These are phyloP conservation scores for Climacium dendroides DNA, from an alignment of 225 moss, liverwort and hornwort genomes.

Conservation along the genomic window DNA sequence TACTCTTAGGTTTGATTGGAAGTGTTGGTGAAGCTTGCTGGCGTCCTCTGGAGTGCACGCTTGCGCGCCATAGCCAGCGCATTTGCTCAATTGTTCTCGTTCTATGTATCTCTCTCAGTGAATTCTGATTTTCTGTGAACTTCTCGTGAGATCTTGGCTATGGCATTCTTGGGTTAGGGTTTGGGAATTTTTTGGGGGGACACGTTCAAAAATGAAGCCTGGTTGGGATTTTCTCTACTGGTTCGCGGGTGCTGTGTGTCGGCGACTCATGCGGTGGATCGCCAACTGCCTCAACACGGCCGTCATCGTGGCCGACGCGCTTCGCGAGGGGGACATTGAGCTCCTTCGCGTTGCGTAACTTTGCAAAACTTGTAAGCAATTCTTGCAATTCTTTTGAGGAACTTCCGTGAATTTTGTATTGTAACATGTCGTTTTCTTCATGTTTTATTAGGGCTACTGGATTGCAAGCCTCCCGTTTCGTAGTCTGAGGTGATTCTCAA, in stretches of 20 bases:
- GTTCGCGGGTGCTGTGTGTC: slow-evolving; percentile 25
- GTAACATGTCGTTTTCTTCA: background rate
- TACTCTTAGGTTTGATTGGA: background rate
- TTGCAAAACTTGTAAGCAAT: background rate
- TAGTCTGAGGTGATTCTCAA: background rate
- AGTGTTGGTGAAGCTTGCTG: background rate
- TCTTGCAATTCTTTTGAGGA: background rate
- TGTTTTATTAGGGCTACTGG: background rate
- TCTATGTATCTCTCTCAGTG: background rate
- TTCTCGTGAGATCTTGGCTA: background rate
- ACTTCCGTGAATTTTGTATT: background rate
- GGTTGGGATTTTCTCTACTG: slow-evolving; percentile 35
- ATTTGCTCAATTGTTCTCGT: background rate
- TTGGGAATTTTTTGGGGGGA: background rate
- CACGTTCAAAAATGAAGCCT: slow-evolving; percentile 16
- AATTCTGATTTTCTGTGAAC: background rate
- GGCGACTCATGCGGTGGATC: slow-evolving; percentile 35
- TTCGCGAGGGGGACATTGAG: slow-evolving; percentile 46
- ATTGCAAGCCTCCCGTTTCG: background rate
- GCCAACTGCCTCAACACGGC: slow-evolving; percentile 36
- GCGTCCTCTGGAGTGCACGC: background rate
- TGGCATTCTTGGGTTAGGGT: background rate
- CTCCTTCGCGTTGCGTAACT: slow-evolving; percentile 31
- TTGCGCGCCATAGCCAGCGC: background rate
- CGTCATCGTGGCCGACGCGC: slow-evolving; percentile 40